These are phyloP conservation scores for Kodamaea nitidulidarum DNA, from an alignment of 805 yeast genomes.

Conservation along the genomic window DNA sequence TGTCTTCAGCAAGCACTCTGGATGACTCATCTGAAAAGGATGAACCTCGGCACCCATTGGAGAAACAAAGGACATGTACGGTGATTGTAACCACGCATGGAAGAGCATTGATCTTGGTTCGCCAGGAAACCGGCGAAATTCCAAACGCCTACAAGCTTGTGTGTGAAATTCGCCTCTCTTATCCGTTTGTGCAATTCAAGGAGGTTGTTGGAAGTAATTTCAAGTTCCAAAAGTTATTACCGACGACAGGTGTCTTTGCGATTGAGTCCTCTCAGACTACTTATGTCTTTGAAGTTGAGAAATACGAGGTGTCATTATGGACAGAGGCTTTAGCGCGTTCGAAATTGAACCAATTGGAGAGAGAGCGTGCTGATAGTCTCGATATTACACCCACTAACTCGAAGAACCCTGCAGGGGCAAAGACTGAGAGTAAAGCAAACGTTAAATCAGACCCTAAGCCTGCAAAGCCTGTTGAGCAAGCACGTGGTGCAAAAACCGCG, in stretches of 20 bases:
- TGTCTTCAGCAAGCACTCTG: slow-evolving; percentile 17
- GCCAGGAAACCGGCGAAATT: slow-evolving; percentile 36
- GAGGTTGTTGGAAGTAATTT: slow-evolving; percentile 44
- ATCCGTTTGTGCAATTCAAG: slow-evolving; percentile 51
- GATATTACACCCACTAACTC: background rate
- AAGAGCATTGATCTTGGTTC: slow-evolving; percentile 52
- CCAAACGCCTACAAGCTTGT: slow-evolving; percentile 36
- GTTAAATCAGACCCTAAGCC: background rate
- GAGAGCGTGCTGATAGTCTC: slow-evolving; percentile 8
- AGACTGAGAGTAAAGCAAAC: background rate
- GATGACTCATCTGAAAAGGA: slow-evolving; percentile 9
- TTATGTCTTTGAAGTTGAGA: slow-evolving; percentile 54
- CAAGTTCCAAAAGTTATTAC: slow-evolving; percentile 28
- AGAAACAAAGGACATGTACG: slow-evolving; percentile 45
- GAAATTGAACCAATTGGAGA: slow-evolving; percentile 21
- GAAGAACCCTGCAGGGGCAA: background rate
- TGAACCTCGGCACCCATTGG: slow-evolving; percentile 17
- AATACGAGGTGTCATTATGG: slow-evolving; percentile 53
- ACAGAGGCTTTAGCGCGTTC: slow-evolving; percentile 44
- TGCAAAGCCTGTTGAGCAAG: background rate
- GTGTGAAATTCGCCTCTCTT: slow-evolving; percentile 52
- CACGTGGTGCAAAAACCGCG: background rate
- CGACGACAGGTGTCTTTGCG: slow-evolving; percentile 49
- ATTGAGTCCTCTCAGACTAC: slow-evolving; percentile 53
- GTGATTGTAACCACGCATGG: slow-evolving; percentile 61